These are phyloP conservation scores for Asclepias syriaca DNA, from an alignment of 257 asterid genomes.

Conservation along the genomic window DNA sequence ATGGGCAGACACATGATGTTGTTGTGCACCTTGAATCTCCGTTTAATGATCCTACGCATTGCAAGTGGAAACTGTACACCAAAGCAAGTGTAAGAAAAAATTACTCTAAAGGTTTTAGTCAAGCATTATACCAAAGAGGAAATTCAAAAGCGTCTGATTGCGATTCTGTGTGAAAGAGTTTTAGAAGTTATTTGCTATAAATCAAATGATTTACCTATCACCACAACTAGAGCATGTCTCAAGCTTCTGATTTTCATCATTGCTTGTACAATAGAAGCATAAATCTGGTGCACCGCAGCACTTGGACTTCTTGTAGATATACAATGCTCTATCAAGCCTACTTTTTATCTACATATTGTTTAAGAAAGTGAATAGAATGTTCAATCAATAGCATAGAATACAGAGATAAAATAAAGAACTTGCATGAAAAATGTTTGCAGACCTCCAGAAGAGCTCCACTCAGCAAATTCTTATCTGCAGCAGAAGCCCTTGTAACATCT, in stretches of 20 bases:
- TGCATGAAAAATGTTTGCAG: neutral
- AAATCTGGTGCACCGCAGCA: constrained; percentile 22
- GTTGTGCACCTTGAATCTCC: constrained; percentile 28
- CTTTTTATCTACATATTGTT: constrained; percentile 43
- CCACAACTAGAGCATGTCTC: constrained; percentile 60
- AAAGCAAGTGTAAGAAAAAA: constrained; percentile 16
- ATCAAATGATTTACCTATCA: constrained; percentile 42
- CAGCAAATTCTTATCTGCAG: constrained; percentile 34
- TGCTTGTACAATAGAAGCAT: constrained; percentile 41
- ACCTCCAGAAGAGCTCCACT: constrained; percentile 58
- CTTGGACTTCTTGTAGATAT: constrained; percentile 35
- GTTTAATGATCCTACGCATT: constrained; percentile 35
- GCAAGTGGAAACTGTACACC: constrained; percentile 60
- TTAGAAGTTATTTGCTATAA: neutral
- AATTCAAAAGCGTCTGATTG: too few relatives aligned
- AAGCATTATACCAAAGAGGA: too few relatives aligned
- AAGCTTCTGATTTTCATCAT: constrained; percentile 38
- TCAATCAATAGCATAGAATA: constrained; percentile 8
- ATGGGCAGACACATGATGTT: constrained; percentile 39
- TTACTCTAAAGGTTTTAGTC: neutral
- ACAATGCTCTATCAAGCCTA: constrained; percentile 50
- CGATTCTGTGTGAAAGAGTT: too few relatives aligned
- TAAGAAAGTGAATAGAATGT: constrained; percentile 13
- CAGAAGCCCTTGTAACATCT: constrained; percentile 42
- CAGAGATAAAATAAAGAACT: neutral